phyloP scores from a whole-genome alignment of 768 basidiomycete genomes.

The Boletus rubroflammeus region DNA sequence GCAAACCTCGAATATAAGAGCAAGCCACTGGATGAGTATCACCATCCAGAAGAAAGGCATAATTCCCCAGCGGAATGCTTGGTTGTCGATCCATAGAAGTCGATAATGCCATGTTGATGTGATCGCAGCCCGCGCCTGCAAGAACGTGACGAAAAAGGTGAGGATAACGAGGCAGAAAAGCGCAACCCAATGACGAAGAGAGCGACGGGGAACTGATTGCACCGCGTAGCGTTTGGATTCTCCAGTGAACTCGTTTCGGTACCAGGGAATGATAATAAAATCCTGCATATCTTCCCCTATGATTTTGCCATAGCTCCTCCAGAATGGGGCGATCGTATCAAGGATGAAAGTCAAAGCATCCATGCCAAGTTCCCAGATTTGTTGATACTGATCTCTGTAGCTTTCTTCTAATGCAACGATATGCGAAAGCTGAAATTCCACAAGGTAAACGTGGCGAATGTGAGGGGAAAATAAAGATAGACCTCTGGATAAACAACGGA shows the following conservation, averaged over 20 bases:
- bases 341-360: constrained; percentile 72
- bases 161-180: constrained; percentile 49
- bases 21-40: constrained; percentile 65
- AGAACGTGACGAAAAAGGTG: constrained; percentile 45
- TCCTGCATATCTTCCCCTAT: constrained; percentile 78
- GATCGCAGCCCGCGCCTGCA: constrained; percentile 58
- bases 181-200: constrained; percentile 65
- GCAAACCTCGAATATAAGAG: constrained; percentile 54
- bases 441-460: not conserved
- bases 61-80: constrained; percentile 59
- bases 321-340: constrained; percentile 74
- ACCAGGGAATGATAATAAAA: constrained; percentile 78
- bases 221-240: constrained; percentile 67
- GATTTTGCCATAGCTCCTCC: constrained; percentile 78
- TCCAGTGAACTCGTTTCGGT: constrained; percentile 81
- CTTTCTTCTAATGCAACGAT: constrained; percentile 73
- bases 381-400: constrained; percentile 76
- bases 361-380: constrained; percentile 79
- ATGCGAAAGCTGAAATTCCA: constrained; percentile 52
- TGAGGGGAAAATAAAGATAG: constrained; percentile 12
- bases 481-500: constrained; percentile 81
- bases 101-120: constrained; percentile 52
- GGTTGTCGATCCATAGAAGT: constrained; percentile 54
- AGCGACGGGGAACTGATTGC: constrained; percentile 53
- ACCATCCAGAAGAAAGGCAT: constrained; percentile 63